Conservation (phyloP, 202 grass and related monocot genomes). For the Dendrocalamus latiflorus region DNA sequence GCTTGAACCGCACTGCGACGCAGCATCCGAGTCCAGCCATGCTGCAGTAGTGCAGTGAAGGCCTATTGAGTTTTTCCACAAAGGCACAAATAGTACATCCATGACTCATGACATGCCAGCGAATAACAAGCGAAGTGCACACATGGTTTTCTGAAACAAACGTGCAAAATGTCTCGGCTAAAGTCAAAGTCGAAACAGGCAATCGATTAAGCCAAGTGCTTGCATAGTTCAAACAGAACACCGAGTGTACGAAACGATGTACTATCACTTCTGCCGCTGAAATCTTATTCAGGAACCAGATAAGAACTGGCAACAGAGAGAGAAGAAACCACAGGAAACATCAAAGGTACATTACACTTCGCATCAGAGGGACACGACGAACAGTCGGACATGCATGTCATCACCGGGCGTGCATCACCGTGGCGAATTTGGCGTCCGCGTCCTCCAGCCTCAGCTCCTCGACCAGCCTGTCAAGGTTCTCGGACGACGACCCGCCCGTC, state of each 20-base stretch:
- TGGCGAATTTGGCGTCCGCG: not conserved
- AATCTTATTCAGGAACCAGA: not conserved
- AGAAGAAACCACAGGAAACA: not conserved
- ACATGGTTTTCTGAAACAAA: not conserved
- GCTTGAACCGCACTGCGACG: not conserved
- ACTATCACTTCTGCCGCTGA: not conserved
- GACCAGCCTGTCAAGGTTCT: slow-evolving; percentile 31
- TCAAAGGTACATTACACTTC: not conserved
- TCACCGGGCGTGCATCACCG: not conserved
- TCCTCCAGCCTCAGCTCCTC: not conserved
- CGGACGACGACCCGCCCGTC: slow-evolving; percentile 50
- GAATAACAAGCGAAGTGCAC: not conserved
- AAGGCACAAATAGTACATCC: not conserved
- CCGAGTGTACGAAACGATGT: not conserved
- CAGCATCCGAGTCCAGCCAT: not conserved
- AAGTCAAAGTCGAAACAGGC: not conserved
- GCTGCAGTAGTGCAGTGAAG: not conserved
- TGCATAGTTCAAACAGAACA: not conserved
- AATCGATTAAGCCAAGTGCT: not conserved
- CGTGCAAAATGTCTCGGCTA: not conserved
- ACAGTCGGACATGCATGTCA: not conserved
- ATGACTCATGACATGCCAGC: not conserved
- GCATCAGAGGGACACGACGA: not conserved
- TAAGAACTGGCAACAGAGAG: not conserved
- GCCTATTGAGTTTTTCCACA: not conserved